Conservation (phyloP, 495 filamentous ascomycete species). For the Daldinia concentrica region DNA sequence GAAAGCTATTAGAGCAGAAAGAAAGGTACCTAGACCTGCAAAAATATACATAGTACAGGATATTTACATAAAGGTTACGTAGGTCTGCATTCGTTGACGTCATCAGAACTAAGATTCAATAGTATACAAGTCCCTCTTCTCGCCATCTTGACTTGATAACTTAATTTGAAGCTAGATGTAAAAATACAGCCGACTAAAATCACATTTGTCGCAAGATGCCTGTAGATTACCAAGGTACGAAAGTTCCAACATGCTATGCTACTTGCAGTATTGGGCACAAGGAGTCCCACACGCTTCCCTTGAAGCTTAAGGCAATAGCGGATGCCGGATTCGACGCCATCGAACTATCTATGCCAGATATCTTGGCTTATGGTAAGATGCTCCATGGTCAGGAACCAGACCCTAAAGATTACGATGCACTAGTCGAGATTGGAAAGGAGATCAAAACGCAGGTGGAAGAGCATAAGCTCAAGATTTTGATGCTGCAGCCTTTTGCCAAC, state of each 20-base stretch:
- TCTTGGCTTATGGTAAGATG: constrained; percentile 68
- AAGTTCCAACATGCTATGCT: constrained; percentile 71
- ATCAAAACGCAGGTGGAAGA: constrained; percentile 63
- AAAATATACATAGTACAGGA: neutral
- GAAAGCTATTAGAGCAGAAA: no score
- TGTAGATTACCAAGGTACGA: constrained; percentile 35
- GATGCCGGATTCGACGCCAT: constrained; percentile 73
- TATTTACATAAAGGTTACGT: constrained; percentile 28
- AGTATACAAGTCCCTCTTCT: neutral
- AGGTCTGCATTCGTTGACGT: constrained; percentile 35
- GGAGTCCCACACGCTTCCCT: constrained; percentile 62
- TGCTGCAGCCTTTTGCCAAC: constrained; percentile 81
- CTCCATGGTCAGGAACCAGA: constrained; percentile 60
- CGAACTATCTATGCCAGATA: constrained; percentile 80
- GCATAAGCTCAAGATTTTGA: constrained; percentile 68
- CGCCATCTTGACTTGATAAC: neutral
- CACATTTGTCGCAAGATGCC: constrained; percentile 31
- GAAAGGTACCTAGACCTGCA: no score
- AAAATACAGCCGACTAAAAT: neutral
- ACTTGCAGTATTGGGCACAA: constrained; percentile 69
- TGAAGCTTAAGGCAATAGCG: constrained; percentile 73
- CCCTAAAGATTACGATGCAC: constrained; percentile 63
- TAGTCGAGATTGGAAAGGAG: constrained; percentile 61
- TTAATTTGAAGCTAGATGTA: neutral
- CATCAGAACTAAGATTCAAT: constrained; percentile 10